Evolutionary conservation across 1,284 basidiomycete species (phyloP), one percentile per base, ranked within the genome.

Genomic region (Tetrapyrgos nigripes): DNA sequence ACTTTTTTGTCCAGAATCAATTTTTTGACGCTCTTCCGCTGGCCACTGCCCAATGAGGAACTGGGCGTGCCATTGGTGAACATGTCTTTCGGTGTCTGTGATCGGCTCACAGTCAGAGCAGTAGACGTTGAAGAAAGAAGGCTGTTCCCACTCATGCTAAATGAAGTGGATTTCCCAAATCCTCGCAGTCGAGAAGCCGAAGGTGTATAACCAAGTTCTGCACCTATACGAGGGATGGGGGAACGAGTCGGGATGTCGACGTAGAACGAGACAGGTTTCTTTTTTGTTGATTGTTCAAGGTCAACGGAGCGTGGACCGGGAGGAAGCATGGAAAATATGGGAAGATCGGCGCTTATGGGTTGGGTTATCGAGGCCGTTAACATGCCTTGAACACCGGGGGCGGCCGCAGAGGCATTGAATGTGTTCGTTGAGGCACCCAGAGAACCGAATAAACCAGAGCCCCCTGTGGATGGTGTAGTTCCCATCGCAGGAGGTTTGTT

Each of bases 1-100:
- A 91, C 79, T 68, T 87, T 91, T 72, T 89, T 92, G 69, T 96
- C 92, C 57, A 98, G 76, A 40, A 96, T 90, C 55, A 99, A 85
- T 73, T 97, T 97, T 83, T 98, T 99, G 62, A 98, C 94, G 71
- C 93, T 97, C 58, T 91, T 87, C 40, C 91, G 84, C 23, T 77
- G 76, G n/a, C 87, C 86, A 59, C 85, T 87, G 65, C 91, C 81
- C 50, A 91, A 70, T 67, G 88, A 78, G 70, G 95, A 75, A 79
- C 91, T 93, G 26, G 87, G 84, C 31, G 83, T 82, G 24, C 80
- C 81, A 62, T 87, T 80, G 5, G 76, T 70, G 55, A 89, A 88
- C 11, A 86, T 77, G 4, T 81, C 69, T 21, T 79, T 71, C 29
- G 74, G 75, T 66, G 76, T 78, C 48, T 69, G 65, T 4, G 73